Conservation (phyloP, 225 moss, liverwort and hornwort genomes). For the Sphagnum contortum region DNA sequence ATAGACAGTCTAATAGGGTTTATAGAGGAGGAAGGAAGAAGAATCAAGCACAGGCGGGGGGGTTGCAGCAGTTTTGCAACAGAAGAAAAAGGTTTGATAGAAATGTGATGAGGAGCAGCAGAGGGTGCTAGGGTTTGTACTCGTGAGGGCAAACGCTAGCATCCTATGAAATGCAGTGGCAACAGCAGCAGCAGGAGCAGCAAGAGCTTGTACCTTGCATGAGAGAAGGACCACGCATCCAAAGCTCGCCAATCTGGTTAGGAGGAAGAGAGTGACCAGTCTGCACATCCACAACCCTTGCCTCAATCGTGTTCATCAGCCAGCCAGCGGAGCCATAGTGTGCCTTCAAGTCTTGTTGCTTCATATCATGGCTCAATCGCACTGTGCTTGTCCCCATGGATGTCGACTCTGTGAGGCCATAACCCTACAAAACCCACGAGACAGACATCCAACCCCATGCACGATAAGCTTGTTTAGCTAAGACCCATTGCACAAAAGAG, state of each 20-base stretch:
- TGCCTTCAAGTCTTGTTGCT: constrained; percentile 3
- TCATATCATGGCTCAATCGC: background rate
- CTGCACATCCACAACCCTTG: constrained; percentile 51
- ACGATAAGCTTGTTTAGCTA: too few species aligned
- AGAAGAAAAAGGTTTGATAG: too few species aligned
- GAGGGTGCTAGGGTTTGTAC: too few species aligned
- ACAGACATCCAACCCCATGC: too few species aligned
- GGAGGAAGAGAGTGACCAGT: constrained; percentile 37
- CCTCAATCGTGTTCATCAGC: constrained; percentile 37
- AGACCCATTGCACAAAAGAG: background rate
- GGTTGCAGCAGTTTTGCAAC: too few species aligned
- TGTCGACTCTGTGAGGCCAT: constrained; percentile 67
- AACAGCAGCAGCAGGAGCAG: too few species aligned
- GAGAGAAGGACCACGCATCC: constrained; percentile 53
- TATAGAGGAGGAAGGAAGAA: too few species aligned
- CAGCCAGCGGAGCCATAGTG: constrained; percentile 52
- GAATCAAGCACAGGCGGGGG: too few species aligned
- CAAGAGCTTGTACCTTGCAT: constrained; percentile 49
- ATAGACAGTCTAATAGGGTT: too few species aligned
- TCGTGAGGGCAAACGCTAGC: too few species aligned
- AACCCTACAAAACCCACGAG: constrained; percentile 31
- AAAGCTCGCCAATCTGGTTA: constrained; percentile 57
- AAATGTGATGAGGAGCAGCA: too few species aligned
- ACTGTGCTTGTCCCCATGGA: constrained; percentile 17
- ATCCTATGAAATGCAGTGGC: too few species aligned